Evolutionary conservation across 257 asterid genomes (phyloP).

Genomic region (Buddleja alternifolia): DNA sequence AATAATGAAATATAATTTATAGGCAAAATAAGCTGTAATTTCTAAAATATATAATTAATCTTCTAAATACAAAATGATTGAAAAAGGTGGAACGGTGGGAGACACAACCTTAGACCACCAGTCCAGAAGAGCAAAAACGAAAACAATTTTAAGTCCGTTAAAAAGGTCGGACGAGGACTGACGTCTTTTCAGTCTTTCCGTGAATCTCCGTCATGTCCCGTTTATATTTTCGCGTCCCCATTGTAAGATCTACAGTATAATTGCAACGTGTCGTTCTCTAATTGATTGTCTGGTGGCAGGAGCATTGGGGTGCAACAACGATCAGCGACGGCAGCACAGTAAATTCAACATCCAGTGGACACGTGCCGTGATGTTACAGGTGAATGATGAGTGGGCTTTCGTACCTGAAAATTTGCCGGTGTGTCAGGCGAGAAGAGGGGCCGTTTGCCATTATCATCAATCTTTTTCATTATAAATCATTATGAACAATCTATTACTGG

Average conservation of each 20-base stretch:
- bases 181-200: constrained; percentile 1
- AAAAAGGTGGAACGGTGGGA: no score
- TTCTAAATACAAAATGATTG: no score
- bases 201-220: constrained; percentile 4
- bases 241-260: neutral
- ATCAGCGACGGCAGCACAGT: constrained; percentile 13
- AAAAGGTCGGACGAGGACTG: neutral
- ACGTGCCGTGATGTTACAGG: constrained; percentile 22
- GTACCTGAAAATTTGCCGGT: constrained; percentile 12
- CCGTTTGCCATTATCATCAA: neutral
- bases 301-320: no score
- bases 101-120: no score
- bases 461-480: neutral
- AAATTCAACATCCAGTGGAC: neutral
- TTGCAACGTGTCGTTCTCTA: neutral
- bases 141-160: no score
- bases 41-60: no score
- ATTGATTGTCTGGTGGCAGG: neutral
- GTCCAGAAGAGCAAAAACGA: no score
- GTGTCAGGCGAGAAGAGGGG: neutral
- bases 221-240: neutral
- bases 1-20: no score
- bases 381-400: neutral
- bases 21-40: no score
- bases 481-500: no score